Evolutionary conservation across 768 basidiomycete genomes (phyloP).

Genomic region (Hysterangium stoloniferum): DNA sequence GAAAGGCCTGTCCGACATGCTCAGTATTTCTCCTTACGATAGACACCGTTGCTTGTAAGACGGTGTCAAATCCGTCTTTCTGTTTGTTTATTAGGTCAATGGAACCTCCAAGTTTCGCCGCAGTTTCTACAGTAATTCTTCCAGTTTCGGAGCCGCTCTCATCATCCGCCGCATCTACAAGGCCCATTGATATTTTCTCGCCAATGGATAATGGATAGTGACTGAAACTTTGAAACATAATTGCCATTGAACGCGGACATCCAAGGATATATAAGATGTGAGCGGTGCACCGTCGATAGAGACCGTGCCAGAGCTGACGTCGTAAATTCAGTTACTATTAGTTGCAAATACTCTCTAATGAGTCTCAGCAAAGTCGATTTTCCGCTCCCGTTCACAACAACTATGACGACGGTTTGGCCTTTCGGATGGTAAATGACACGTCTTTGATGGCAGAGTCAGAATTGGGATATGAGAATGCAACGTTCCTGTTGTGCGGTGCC

Average conservation of each 20-base stretch:
- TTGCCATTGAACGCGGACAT: constrained; percentile 37
- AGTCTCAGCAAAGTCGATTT: constrained; percentile 41
- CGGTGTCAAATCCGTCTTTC: constrained; percentile 29
- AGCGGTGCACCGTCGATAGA: constrained; percentile 38
- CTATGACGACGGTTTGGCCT: constrained; percentile 28
- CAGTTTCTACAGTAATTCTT: background rate
- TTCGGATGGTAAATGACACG: constrained; percentile 24
- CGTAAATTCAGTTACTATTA: constrained; percentile 42
- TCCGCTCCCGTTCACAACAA: constrained; percentile 27
- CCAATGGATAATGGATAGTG: constrained; percentile 40
- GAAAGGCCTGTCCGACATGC: constrained; percentile 13
- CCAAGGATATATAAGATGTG: constrained; percentile 27
- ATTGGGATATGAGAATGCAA: constrained; percentile 22
- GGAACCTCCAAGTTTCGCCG: constrained; percentile 26
- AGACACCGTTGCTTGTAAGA: constrained; percentile 24
- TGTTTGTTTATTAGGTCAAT: constrained; percentile 33
- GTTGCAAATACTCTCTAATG: too few relatives aligned
- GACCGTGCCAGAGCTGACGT: constrained; percentile 36
- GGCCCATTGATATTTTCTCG: constrained; percentile 35
- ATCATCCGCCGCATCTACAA: constrained; percentile 5
- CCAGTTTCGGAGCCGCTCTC: too few relatives aligned
- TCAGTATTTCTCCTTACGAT: constrained; percentile 22
- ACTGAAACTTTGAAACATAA: constrained; percentile 43
- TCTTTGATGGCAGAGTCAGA: constrained; percentile 18
- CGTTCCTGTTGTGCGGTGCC: background rate